Percentiles rank a stretch among this genome's conserved stretches.
Evolutionary conservation across 208 protist genomes (phyloP).

Genomic region (Trypanosoma congolense): DNA sequence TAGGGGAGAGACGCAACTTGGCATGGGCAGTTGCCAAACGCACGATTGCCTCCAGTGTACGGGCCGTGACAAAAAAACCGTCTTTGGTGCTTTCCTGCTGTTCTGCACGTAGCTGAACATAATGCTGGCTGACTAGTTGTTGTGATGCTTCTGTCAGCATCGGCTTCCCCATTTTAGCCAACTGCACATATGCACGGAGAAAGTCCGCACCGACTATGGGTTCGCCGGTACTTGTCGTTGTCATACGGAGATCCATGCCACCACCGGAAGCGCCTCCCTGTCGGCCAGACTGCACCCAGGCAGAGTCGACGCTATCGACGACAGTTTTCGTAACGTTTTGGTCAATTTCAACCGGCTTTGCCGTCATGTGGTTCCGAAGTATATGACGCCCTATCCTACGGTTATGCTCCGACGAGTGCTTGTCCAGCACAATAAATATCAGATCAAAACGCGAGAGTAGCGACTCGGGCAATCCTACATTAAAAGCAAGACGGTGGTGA

Average conservation of each 20-base stretch:
- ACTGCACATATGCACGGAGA: slow-evolving; percentile 95
- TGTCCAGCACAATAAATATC: slow-evolving; percentile 99
- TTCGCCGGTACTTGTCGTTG: slow-evolving; percentile 77
- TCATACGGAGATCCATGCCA: slow-evolving; percentile 64
- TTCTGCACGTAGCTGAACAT: slow-evolving; percentile 87
- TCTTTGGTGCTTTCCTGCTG: slow-evolving; percentile 61
- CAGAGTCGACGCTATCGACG: slow-evolving; percentile 57
- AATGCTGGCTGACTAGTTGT: slow-evolving; percentile 83
- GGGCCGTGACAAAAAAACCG: slow-evolving; percentile 91
- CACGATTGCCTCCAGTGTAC: slow-evolving; percentile 97
- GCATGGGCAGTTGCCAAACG: slow-evolving; percentile 93
- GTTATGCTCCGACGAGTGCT: slow-evolving; percentile 88
- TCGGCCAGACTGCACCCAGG: slow-evolving; percentile 27
- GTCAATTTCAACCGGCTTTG: slow-evolving; percentile 53
- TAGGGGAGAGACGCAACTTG: slow-evolving; percentile 86
- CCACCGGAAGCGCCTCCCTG: slow-evolving; percentile 8
- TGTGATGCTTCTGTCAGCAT: slow-evolving; percentile 82
- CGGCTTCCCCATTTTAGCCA: slow-evolving; percentile 83
- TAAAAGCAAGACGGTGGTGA: slow-evolving; percentile 88
- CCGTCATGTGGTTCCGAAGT: slow-evolving; percentile 91
- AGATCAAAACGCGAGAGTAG: slow-evolving; percentile 99
- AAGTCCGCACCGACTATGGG: slow-evolving; percentile 94
- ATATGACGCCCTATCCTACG: slow-evolving; percentile 94
- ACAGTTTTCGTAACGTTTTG: slow-evolving; percentile 53
- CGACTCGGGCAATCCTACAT: slow-evolving; percentile 98